Base-by-base conservation (phyloP, 2,329 filamentous ascomycete genomes). In the Fusarium tanahbumbuense region DNA sequence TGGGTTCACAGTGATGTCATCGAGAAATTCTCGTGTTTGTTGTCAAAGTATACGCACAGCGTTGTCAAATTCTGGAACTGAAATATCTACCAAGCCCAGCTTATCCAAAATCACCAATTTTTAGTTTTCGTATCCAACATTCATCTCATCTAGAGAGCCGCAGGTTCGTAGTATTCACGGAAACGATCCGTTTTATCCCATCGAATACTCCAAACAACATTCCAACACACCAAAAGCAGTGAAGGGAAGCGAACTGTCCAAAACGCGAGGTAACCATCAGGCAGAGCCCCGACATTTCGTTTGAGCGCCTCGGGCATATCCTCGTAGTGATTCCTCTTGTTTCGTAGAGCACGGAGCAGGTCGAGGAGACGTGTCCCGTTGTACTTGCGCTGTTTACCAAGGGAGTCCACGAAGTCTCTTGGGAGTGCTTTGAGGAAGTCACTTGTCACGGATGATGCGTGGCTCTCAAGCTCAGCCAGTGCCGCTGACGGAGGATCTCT, bases 291-390 rank as follows among this genome's bases (percentile, higher is more conserved):
- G 1, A 97, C 92, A 30, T 80, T 78, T 65, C 83, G 83, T 75
- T 87, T 95, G 68, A 97, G 87, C 50, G 89, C 83, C 16, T 94
- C 92, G 9, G 92, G 87, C 93, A 99, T 95, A 78, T 99, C 96
- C 76, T 97, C 94, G 78, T 98, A 99, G 78, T 99, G 96, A 70
- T 98, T 97, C 75, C 92, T 93, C 87, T 99, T 99, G 81, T 99
- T 99, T 25, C 96, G 87, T 59, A 99, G 83, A 3, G 95, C 96
- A 3, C 96, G 88, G 22, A 99, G 83, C 23, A 99, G 85, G 80
- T 99, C 96, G 57, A 99, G 82, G 77, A 99, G 87, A 48, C 89
- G 88, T 3, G 88, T 87, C 1, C 94, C 94, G 0, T 92, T 96
- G 81, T 99, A 99, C 81, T 97, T 98, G 76, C 95, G 89, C 81